phyloP scores from a whole-genome alignment of 2,329 filamentous ascomycete species.

The Cadophora luteo-olivacea region DNA sequence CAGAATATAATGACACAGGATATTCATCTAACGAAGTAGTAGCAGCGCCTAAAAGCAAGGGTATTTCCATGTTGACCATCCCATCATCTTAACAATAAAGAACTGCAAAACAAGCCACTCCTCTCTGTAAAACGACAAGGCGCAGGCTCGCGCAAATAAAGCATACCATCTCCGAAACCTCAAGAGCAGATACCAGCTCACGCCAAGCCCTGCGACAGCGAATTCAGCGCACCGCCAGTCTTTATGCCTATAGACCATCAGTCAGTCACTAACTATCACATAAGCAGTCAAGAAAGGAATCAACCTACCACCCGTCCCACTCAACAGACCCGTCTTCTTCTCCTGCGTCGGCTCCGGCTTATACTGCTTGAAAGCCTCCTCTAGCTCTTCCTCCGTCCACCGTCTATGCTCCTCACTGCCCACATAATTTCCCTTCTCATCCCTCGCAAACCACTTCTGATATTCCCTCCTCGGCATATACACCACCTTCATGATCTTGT shows the following conservation, averaged over 20 bases:
- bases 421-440: slow-evolving; percentile 39
- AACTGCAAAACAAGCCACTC: too few relatives aligned
- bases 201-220: not conserved
- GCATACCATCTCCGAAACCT: too few relatives aligned
- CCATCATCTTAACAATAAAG: too few relatives aligned
- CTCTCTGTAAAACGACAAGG: too few relatives aligned
- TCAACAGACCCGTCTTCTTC: slow-evolving; percentile 19
- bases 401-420: slow-evolving; percentile 40
- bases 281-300: too few relatives aligned
- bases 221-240: not conserved
- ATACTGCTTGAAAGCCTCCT: slow-evolving; percentile 39
- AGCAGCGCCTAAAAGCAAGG: slow-evolving; percentile 14
- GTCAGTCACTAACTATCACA: not conserved
- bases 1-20: too few relatives aligned
- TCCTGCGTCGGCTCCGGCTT: slow-evolving; percentile 28
- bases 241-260: not conserved
- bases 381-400: slow-evolving; percentile 44
- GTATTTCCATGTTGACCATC: not conserved
- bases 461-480: slow-evolving; percentile 45
- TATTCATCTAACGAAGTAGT: too few relatives aligned
- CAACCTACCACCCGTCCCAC: slow-evolving; percentile 7
- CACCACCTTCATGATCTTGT: slow-evolving; percentile 38
- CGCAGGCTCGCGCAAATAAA: too few relatives aligned
- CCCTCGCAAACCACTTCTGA: slow-evolving; percentile 42
- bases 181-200: not conserved